phyloP scores from a whole-genome alignment of 257 asterid genomes.

The Solanum pinnatisectum region DNA sequence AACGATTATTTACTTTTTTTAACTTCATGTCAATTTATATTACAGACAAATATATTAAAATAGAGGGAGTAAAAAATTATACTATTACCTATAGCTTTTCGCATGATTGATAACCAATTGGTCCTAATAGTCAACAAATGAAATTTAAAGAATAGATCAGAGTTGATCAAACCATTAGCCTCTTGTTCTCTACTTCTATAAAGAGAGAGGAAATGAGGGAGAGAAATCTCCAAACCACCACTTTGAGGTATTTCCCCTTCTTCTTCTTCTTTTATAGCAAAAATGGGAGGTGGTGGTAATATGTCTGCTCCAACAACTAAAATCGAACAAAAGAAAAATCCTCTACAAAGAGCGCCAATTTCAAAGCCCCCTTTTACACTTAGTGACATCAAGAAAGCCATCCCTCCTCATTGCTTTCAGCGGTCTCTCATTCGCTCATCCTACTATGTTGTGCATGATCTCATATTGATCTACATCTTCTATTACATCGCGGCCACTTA shows the following conservation, averaged over 20 bases:
- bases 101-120: not conserved
- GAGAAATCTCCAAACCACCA: not conserved
- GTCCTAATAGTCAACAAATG: too few species aligned
- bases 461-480: not conserved
- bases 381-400: slow-evolving; percentile 35
- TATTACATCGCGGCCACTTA: not conserved
- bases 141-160: too few species aligned
- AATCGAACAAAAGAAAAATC: slow-evolving; percentile 11
- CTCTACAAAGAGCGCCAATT: slow-evolving; percentile 24
- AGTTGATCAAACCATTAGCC: too few species aligned
- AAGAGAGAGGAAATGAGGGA: not conserved
- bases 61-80: too few species aligned
- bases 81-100: too few species aligned
- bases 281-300: slow-evolving; percentile 66
- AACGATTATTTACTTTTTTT: too few species aligned
- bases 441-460: not conserved
- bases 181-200: too few species aligned
- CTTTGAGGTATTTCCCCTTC: not conserved
- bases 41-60: too few species aligned
- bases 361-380: slow-evolving; percentile 20
- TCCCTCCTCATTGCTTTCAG: slow-evolving; percentile 30
- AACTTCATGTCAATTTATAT: too few species aligned
- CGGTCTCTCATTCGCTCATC: slow-evolving; percentile 36
- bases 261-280: not conserved
- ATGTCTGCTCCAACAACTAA: slow-evolving; percentile 19